Conservation (phyloP, 2,329 filamentous ascomycete genomes). For the Grosmannia serpens region DNA sequence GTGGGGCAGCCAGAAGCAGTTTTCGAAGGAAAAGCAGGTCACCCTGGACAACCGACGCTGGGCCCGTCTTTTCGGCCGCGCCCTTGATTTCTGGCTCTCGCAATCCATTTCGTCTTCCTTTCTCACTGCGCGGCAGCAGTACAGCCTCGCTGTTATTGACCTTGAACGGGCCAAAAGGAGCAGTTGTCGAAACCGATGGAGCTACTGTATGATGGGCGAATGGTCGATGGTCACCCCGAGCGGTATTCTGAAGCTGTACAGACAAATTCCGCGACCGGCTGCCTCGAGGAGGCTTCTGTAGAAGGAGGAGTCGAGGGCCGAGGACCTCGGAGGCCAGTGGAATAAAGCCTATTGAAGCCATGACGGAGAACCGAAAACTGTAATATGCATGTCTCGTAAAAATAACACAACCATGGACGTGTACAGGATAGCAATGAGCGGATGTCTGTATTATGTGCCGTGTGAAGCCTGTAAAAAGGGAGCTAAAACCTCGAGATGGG, state of each 20-base stretch:
- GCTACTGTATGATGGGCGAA: neutral
- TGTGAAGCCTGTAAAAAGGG: neutral
- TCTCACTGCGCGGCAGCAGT: neutral
- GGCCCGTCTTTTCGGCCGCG: neutral
- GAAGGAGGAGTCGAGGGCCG: conserved; percentile 14
- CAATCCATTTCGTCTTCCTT: neutral
- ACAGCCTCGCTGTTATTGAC: neutral
- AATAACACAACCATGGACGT: neutral
- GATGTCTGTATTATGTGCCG: neutral
- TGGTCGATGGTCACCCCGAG: neutral
- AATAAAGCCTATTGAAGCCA: neutral
- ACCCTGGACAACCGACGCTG: neutral
- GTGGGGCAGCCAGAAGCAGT: neutral
- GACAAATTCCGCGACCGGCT: conserved; percentile 2
- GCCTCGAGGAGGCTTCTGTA: conserved; percentile 14
- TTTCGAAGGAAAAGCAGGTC: conserved; percentile 1
- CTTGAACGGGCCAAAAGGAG: neutral
- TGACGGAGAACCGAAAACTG: neutral
- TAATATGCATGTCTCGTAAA: neutral
- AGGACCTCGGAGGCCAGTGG: conserved; percentile 13
- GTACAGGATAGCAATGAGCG: neutral
- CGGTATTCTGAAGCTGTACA: neutral
- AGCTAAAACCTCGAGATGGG: neutral
- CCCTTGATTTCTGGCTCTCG: neutral
- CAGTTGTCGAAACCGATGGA: neutral